Conservation (phyloP, 169 alveolate genomes). For the Eimeria necatrix region DNA sequence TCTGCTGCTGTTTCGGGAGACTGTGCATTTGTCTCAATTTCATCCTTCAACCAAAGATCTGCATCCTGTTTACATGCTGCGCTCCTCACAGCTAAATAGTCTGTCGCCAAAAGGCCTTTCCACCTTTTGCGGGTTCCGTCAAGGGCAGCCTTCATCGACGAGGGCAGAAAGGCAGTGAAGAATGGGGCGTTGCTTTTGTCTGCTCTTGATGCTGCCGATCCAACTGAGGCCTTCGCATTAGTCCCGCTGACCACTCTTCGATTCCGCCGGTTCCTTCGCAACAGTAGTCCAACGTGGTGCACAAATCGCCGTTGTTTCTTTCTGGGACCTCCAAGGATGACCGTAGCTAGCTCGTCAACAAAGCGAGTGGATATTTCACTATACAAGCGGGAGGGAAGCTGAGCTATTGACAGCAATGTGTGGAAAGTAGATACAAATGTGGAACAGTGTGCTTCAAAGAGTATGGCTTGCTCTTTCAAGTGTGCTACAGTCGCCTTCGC, state of each 20-base stretch:
- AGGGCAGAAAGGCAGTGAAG: slow-evolving; percentile 49
- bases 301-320: neutral
- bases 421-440: slow-evolving; percentile 37
- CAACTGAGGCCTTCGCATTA: neutral
- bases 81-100: slow-evolving; percentile 31
- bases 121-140: neutral
- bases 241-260: neutral
- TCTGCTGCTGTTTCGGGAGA: neutral
- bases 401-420: slow-evolving; percentile 42
- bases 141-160: slow-evolving; percentile 35
- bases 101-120: slow-evolving; percentile 22
- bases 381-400: slow-evolving; percentile 48
- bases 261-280: neutral
- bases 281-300: neutral
- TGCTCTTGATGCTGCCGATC: neutral
- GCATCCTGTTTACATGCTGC: slow-evolving; percentile 70
- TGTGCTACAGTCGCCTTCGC: slow-evolving; percentile 39
- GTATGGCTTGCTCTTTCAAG: slow-evolving; percentile 7
- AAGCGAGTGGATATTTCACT: slow-evolving; percentile 27
- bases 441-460: slow-evolving; percentile 40
- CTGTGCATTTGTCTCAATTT: neutral
- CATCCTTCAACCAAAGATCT: slow-evolving; percentile 59
- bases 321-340: slow-evolving; percentile 31
- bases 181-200: neutral
- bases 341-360: neutral